Conservation (phyloP, 352 stramenopile species). For the Thraustochytrium aureum region DNA sequence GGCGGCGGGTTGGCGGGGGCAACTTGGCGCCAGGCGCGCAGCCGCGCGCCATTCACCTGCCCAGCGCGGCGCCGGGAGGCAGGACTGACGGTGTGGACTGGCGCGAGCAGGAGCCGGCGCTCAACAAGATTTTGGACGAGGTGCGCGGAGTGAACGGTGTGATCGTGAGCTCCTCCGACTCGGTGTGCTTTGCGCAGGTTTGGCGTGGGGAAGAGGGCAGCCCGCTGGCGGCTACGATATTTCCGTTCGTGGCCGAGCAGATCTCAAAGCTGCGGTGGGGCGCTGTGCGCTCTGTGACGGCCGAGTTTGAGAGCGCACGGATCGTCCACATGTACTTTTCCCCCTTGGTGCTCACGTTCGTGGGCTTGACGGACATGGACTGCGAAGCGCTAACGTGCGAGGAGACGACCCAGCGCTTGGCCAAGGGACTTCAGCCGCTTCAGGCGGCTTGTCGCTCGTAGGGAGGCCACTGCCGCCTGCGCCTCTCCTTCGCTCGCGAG, state of each 20-base stretch:
- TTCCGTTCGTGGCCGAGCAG: constrained; percentile 19
- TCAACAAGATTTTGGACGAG: constrained; percentile 37
- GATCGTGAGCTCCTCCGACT: constrained; percentile 3
- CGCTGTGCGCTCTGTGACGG: not conserved
- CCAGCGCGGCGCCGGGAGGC: too few relatives aligned
- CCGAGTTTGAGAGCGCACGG: not conserved
- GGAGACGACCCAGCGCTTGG: constrained; percentile 7
- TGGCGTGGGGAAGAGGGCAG: constrained; percentile 1
- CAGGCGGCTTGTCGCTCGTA: not conserved
- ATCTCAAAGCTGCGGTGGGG: constrained; percentile 40
- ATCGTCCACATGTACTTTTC: constrained; percentile 38
- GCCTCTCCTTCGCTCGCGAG: too few relatives aligned
- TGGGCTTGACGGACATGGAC: constrained; percentile 31
- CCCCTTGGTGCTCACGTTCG: constrained; percentile 40
- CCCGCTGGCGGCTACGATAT: not conserved
- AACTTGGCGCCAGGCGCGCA: too few relatives aligned
- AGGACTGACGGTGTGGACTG: not conserved
- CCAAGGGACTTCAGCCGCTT: constrained; percentile 25
- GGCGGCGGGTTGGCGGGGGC: too few relatives aligned
- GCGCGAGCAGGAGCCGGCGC: constrained; percentile 20
- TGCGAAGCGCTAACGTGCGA: constrained; percentile 2
- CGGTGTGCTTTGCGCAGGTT: constrained; percentile 20
- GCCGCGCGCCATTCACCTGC: too few relatives aligned
- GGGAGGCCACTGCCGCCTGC: too few relatives aligned
- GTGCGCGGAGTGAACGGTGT: not conserved